Evolutionary conservation across 805 yeast genomes (phyloP).

Genomic region (Sugiyamaella valdiviana): DNA sequence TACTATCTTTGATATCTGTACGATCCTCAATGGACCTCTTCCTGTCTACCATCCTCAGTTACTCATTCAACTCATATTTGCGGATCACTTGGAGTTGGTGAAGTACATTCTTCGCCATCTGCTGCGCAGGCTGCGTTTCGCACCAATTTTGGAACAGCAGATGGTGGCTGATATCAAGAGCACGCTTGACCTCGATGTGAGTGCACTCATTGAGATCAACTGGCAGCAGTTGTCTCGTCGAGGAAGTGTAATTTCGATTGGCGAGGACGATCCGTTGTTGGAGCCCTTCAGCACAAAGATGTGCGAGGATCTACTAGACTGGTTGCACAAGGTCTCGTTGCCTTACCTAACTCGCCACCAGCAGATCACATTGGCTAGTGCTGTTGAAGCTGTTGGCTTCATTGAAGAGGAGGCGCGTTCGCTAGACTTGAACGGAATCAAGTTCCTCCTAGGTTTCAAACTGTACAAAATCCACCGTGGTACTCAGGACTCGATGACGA

Average conservation of each 20-base stretch:
- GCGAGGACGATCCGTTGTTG: background rate
- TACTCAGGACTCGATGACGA: constrained; percentile 49
- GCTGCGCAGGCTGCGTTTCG: constrained; percentile 46
- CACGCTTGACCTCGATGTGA: constrained; percentile 26
- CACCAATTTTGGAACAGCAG: constrained; percentile 40
- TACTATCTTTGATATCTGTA: constrained; percentile 57
- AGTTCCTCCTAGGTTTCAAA: constrained; percentile 66
- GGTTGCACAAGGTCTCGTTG: constrained; percentile 55
- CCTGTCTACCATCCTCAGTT: constrained; percentile 91
- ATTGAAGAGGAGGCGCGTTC: constrained; percentile 40
- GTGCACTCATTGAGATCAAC: constrained; percentile 25
- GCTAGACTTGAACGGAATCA: constrained; percentile 59
- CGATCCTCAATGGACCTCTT: constrained; percentile 79
- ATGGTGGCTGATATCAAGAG: constrained; percentile 30
- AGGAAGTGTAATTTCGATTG: background rate
- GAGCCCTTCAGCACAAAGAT: background rate
- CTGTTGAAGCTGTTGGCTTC: constrained; percentile 57
- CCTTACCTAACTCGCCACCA: constrained; percentile 88
- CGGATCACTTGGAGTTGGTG: constrained; percentile 51
- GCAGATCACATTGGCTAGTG: constrained; percentile 71
- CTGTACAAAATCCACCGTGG: constrained; percentile 52
- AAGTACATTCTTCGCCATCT: constrained; percentile 51
- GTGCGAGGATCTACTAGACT: constrained; percentile 41
- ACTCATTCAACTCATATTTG: constrained; percentile 64
- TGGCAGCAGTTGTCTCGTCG: constrained; percentile 1